Evolutionary conservation across 2,329 filamentous ascomycete species (phyloP).

Genomic region (Scopulariopsis brevicaulis): DNA sequence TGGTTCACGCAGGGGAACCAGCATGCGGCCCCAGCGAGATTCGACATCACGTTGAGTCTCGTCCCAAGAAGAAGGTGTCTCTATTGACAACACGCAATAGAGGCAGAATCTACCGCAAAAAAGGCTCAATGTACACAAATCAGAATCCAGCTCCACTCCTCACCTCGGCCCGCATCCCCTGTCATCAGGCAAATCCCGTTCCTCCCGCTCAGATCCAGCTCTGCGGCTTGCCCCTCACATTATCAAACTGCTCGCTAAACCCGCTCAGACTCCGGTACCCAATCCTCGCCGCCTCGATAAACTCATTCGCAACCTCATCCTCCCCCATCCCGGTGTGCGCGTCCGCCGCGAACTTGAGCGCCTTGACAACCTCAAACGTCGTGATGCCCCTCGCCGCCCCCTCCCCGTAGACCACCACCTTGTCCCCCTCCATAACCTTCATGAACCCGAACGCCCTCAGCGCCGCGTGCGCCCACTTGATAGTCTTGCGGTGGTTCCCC

Average conservation of each 20-base stretch:
- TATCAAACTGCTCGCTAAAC: slow-evolving; percentile 3
- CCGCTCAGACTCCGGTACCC: slow-evolving; percentile 3
- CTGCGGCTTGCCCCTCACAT: not conserved
- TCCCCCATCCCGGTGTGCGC: slow-evolving; percentile 17
- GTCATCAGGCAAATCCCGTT: not conserved
- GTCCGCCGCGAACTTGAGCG: slow-evolving; percentile 16
- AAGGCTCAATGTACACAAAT: too few relatives aligned
- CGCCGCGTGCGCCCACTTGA: slow-evolving; percentile 15
- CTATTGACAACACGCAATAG: too few relatives aligned
- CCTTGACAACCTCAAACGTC: slow-evolving; percentile 21
- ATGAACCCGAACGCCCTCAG: slow-evolving; percentile 21
- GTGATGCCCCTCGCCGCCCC: slow-evolving; percentile 12
- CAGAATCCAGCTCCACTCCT: too few relatives aligned
- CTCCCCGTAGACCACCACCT: slow-evolving; percentile 10
- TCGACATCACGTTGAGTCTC: too few relatives aligned
- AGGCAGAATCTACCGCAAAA: too few relatives aligned
- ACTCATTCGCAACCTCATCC: slow-evolving; percentile 13
- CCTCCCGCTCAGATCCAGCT: not conserved
- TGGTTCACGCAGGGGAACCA: too few relatives aligned
- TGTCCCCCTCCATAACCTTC: slow-evolving; percentile 9
- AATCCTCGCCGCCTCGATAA: slow-evolving; percentile 1
- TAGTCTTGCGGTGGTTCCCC: slow-evolving; percentile 19
- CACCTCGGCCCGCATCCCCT: not conserved
- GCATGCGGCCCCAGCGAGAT: too few relatives aligned
- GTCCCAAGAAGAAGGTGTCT: too few relatives aligned